Evolutionary conservation across 805 yeast species (phyloP).

Genomic region (Kuraishia borneana): DNA sequence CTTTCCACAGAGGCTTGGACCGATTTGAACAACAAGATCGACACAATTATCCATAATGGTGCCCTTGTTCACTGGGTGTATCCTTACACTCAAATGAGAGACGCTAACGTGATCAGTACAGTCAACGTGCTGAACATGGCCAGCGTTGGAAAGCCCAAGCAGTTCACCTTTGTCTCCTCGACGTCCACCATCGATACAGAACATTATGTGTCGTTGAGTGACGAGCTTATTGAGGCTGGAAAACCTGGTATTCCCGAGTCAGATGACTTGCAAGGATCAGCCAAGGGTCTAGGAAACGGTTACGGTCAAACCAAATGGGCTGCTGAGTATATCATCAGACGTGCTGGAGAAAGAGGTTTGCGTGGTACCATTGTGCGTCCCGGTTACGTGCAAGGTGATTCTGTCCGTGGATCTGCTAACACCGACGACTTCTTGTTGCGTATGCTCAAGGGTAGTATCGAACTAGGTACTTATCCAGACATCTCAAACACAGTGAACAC

Average conservation of each 20-base stretch:
- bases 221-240: conserved; percentile 52
- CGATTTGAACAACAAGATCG: conserved; percentile 46
- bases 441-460: conserved; percentile 90
- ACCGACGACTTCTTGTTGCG: conserved; percentile 94
- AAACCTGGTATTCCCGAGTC: conserved; percentile 66
- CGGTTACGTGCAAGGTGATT: conserved; percentile 88
- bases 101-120: conserved; percentile 86
- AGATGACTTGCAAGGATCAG: conserved; percentile 77
- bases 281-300: conserved; percentile 76
- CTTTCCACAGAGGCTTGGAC: conserved; percentile 46
- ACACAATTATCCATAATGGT: conserved; percentile 89
- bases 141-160: conserved; percentile 71
- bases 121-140: conserved; percentile 74
- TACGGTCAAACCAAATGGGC: conserved; percentile 99
- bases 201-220: conserved; percentile 69
- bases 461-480: conserved; percentile 77
- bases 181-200: conserved; percentile 88
- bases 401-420: conserved; percentile 77
- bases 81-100: conserved; percentile 83
- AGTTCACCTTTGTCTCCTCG: conserved; percentile 86
- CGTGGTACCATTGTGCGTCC: conserved; percentile 89
- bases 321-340: conserved; percentile 79
- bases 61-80: conserved; percentile 99
- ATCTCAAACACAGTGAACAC: conserved; percentile 83
- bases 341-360: conserved; percentile 82